Evolutionary conservation across 805 yeast genomes (phyloP).

Genomic region (Saturnispora serradocipensis): DNA sequence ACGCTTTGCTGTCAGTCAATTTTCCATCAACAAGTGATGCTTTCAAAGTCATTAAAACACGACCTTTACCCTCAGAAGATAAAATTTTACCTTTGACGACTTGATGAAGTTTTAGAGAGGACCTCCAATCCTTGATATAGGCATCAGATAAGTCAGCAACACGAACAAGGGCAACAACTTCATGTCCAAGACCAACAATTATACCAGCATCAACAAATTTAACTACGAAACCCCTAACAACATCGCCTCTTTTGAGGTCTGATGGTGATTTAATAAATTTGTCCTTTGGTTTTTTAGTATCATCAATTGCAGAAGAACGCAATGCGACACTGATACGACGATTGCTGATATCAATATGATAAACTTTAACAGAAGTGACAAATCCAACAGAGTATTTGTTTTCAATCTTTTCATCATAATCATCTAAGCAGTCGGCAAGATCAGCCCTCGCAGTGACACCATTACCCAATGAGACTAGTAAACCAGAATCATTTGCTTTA

Average conservation of each 20-base stretch:
- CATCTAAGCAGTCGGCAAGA: slow-evolving; percentile 70
- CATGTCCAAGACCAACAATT: slow-evolving; percentile 65
- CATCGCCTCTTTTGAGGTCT: slow-evolving; percentile 59
- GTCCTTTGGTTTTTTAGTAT: slow-evolving; percentile 36
- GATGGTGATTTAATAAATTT: slow-evolving; percentile 36
- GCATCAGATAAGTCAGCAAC: slow-evolving; percentile 76
- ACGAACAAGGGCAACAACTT: slow-evolving; percentile 69
- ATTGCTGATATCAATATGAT: slow-evolving; percentile 36
- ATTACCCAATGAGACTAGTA: slow-evolving; percentile 62
- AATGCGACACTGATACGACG: slow-evolving; percentile 56
- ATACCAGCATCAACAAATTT: slow-evolving; percentile 68
- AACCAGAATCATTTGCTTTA: slow-evolving; percentile 48
- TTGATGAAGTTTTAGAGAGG: slow-evolving; percentile 60
- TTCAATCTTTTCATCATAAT: slow-evolving; percentile 46
- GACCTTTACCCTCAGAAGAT: slow-evolving; percentile 49
- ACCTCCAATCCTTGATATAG: slow-evolving; percentile 82
- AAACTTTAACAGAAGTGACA: slow-evolving; percentile 48
- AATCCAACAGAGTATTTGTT: slow-evolving; percentile 42
- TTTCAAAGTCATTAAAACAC: slow-evolving; percentile 70
- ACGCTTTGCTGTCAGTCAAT: slow-evolving; percentile 44
- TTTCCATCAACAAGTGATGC: slow-evolving; percentile 74
- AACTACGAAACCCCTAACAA: slow-evolving; percentile 75
- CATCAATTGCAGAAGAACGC: slow-evolving; percentile 30
- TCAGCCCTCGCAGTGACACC: slow-evolving; percentile 54
- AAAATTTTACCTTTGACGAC: slow-evolving; percentile 65